Evolutionary conservation across 495 filamentous ascomycete species (phyloP), one percentile per base, ranked within the genome.

Genomic region (Penicillium canescens): DNA sequence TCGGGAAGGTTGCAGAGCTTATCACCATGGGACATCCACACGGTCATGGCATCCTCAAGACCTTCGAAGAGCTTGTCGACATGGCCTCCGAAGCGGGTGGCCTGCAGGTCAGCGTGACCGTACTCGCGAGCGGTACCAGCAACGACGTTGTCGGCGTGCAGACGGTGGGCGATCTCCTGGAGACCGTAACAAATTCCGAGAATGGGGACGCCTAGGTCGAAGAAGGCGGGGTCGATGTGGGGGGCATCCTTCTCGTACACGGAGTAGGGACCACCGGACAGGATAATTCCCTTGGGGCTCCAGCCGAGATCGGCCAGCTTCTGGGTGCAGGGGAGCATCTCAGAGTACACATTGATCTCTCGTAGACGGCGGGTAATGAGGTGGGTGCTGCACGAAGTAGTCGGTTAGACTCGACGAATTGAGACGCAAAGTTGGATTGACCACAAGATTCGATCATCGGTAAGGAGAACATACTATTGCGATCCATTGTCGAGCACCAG

Each of bases 301-400:
- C 80, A 97, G 21, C 75, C 58, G 11, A 98, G 81, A 42, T 95
- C 89, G 6, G 81, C 69, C 11, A 97, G 65, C 77, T 92, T 95
- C 50, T 86, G 83, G 49, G 91, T 97, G 77, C 93, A 97, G 26
- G 92, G 92, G 41, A 96, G 83, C 86, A 97, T 88, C 76, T 98
- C 93, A 37, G 83, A 83, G 78, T 88, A 96, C 68, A 98, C 81
- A 77, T 89, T 87, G 73, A 96, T 79, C 40, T 86, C 84, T 58
- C 91, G 79, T 12, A 95, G 79, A 42, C 89, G 84, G 31, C 91
- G 79, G 3, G 82, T 85, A 63, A 94, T 93, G 13, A 94, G 78
- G 61, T 92, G 90, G 4, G 81, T 82, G 50, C 28, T 31, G 28
- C 28, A 10, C 28, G 28, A 9, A 9, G 28, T 31, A 9, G 83